These are phyloP conservation scores for Sarocladium strictum DNA, from an alignment of 2,329 filamentous ascomycete species.

Conservation along the genomic window DNA sequence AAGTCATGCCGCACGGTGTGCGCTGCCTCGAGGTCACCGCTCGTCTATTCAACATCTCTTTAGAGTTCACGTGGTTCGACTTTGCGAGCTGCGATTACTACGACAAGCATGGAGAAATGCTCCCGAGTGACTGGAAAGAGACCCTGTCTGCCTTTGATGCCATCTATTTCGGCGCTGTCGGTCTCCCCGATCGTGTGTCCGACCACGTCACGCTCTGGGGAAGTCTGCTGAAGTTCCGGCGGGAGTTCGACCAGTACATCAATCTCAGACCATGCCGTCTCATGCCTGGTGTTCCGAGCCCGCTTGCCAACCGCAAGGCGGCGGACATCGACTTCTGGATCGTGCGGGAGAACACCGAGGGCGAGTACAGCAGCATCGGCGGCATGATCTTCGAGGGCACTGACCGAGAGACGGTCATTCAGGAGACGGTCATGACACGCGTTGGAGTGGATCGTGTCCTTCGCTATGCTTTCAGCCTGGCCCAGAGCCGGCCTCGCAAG, in stretches of 20 bases:
- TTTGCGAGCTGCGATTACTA: constrained; percentile 62
- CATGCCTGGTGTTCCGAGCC: constrained; percentile 53
- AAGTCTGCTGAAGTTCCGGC: constrained; percentile 60
- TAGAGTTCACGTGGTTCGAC: constrained; percentile 56
- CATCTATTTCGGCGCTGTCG: constrained; percentile 63
- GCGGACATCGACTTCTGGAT: constrained; percentile 64
- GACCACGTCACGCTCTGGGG: constrained; percentile 65
- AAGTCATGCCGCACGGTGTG: constrained; percentile 60
- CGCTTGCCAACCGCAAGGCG: constrained; percentile 43
- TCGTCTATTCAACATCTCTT: constrained; percentile 41
- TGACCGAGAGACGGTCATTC: constrained; percentile 54
- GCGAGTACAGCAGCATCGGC: constrained; percentile 61
- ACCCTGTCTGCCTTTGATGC: constrained; percentile 55
- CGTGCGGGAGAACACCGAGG: constrained; percentile 61
- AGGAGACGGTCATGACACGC: constrained; percentile 58
- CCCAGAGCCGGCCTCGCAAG: constrained; percentile 50
- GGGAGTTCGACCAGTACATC: constrained; percentile 62
- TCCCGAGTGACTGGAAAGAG: constrained; percentile 41
- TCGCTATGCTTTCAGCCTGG: constrained; percentile 58
- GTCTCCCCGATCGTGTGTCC: constrained; percentile 47
- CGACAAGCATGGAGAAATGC: constrained; percentile 33
- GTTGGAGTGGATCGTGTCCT: constrained; percentile 55
- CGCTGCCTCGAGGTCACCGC: constrained; percentile 49
- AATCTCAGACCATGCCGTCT: constrained; percentile 61
- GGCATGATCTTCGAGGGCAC: constrained; percentile 54